Percentiles rank a stretch among this genome's conserved stretches.
Conservation (phyloP, 768 basidiomycete genomes). For the Hemileccinum impolitum region DNA sequence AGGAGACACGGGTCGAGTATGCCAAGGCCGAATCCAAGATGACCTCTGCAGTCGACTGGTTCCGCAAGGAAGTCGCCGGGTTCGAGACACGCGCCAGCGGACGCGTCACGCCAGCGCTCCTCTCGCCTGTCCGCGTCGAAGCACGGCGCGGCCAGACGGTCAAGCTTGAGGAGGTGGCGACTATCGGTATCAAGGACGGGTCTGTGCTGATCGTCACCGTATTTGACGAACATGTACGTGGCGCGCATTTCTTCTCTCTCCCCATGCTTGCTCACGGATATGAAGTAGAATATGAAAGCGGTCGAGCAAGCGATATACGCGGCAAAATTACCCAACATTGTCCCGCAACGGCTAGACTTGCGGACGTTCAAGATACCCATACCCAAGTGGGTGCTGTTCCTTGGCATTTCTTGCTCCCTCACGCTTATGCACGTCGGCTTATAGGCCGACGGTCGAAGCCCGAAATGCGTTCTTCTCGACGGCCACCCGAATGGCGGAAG, state of each 20-base stretch:
- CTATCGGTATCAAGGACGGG: constrained; percentile 78
- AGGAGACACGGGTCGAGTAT: constrained; percentile 56
- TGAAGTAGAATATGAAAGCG: constrained; percentile 66
- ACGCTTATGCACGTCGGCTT: background rate
- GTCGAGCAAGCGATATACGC: constrained; percentile 74
- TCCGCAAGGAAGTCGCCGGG: constrained; percentile 70
- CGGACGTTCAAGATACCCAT: constrained; percentile 78
- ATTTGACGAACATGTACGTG: constrained; percentile 73
- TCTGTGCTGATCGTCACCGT: constrained; percentile 68
- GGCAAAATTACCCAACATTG: constrained; percentile 68
- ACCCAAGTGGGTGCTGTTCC: constrained; percentile 54
- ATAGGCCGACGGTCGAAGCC: constrained; percentile 75
- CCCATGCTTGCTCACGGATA: constrained; percentile 8
- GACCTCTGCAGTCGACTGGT: constrained; percentile 64
- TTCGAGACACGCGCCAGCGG: constrained; percentile 72
- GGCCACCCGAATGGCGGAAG: constrained; percentile 68
- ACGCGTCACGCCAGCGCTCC: constrained; percentile 68
- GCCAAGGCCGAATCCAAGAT: constrained; percentile 62
- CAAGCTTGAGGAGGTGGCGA: constrained; percentile 68
- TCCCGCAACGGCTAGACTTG: constrained; percentile 66
- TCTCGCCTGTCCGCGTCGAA: constrained; percentile 64
- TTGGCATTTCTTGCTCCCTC: background rate
- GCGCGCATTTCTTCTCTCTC: constrained; percentile 6
- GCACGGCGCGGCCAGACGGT: constrained; percentile 37
- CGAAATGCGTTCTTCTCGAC: constrained; percentile 51